Evolutionary conservation across 192 early-diverging fungal genomes (phyloP), one percentile per base, ranked within the genome.

Genomic region (Coemansia pectinata): DNA sequence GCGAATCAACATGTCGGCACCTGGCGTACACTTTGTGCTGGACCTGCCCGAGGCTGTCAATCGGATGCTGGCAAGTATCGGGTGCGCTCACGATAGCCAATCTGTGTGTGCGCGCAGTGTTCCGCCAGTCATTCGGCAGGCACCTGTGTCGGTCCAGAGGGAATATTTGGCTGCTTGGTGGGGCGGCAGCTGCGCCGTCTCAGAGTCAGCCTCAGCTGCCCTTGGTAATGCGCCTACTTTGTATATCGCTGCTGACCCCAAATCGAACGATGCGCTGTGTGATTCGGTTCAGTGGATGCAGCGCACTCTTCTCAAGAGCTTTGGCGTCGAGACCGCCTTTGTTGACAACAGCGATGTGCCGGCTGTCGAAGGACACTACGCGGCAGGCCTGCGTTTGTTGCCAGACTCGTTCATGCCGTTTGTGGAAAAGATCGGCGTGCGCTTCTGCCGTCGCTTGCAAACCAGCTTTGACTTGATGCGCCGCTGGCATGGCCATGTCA

Each of bases 161-260:
- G 83, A 85, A 65, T 85, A 73, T 31, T 57, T 85, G 15, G 83
- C 83, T 1, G 78, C 83, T 1, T 85, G 83, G 83, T 81, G 75
- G 75, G 83, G 83, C 53, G 34, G 72, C 39, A 44, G 39, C 31
- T 12, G 52, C 14, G 39, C 34, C 3, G 19, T 19, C 34, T 45
- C 31, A 4, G 60, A 8, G 53, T 21, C 25, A 9, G 12, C 33
- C 5, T 40, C 53, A 19, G 42, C 33, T 45, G 9, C 52, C 12
- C 25, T 36, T 21, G 67, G 44, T 4, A 52, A 34, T 12, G 8
- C 2, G 38, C 11, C 21, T 14, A 3, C n/a, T 1, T 39, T n/a
- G 55, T 45, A 41, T 34, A 6, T 36, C 27, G 53, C 38, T 15
- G 14, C 53, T 6, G 31, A n/a, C 9, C 9, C 45, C n/a, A 38